Evolutionary conservation across 352 stramenopile genomes (phyloP).

Genomic region (Globisporangium nagaii): DNA sequence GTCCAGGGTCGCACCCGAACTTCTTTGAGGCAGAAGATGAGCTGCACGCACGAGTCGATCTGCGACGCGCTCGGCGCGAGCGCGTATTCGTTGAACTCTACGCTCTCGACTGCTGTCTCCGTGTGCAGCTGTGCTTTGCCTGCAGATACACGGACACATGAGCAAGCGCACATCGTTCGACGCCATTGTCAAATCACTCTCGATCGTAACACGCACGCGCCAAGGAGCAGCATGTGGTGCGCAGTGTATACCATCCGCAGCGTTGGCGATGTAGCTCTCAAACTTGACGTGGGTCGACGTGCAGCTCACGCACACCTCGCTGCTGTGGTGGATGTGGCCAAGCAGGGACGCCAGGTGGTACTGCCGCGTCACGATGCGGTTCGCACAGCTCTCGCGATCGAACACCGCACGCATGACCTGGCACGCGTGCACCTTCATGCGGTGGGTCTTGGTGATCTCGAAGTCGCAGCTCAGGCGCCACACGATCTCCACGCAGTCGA

Average conservation of each 20-base stretch:
- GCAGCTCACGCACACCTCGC: conserved; percentile 70
- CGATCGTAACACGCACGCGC: no score
- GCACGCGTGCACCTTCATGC: conserved; percentile 73
- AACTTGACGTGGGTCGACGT: conserved; percentile 63
- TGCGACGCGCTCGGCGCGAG: conserved; percentile 28
- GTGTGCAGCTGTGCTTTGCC: conserved; percentile 76
- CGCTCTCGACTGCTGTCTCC: conserved; percentile 72
- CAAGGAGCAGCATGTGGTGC: no score
- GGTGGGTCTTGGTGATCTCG: conserved; percentile 84
- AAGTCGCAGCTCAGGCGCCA: conserved; percentile 76
- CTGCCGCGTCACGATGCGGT: conserved; percentile 51
- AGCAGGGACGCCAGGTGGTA: conserved; percentile 73
- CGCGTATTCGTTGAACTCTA: conserved; percentile 73
- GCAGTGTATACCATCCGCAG: conserved; percentile 29
- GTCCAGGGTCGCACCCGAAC: conserved; percentile 34
- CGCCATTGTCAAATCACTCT: background rate
- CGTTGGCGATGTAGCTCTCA: conserved; percentile 68
- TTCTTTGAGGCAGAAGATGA: conserved; percentile 84
- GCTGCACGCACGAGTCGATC: conserved; percentile 53
- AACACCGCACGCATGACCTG: conserved; percentile 80
- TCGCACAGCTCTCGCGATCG: conserved; percentile 47
- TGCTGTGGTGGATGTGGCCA: conserved; percentile 77
- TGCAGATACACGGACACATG: background rate
- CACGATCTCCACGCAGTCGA: conserved; percentile 59
- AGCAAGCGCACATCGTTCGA: background rate